Conservation (phyloP, 108 stramenopile species). For the Skeletonema potamos region DNA sequence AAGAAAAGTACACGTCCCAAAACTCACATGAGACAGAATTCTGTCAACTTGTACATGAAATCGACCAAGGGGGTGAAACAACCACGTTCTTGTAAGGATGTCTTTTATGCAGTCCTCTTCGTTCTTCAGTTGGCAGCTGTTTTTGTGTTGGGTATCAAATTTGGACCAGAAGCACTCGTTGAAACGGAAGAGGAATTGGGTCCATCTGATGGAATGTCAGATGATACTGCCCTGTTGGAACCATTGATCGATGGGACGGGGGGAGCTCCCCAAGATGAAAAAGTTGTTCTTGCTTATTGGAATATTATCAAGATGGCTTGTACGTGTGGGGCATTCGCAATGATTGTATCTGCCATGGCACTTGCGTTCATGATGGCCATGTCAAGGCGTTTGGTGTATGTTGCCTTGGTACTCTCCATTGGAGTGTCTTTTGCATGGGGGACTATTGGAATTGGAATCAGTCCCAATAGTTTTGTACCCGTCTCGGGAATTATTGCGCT, state of each 20-base stretch:
- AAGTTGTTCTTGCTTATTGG: slow-evolving; percentile 57
- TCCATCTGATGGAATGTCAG: slow-evolving; percentile 18
- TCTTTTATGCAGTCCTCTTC: slow-evolving; percentile 65
- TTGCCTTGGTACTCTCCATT: slow-evolving; percentile 70
- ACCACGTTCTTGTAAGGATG: slow-evolving; percentile 62
- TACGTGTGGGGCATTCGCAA: slow-evolving; percentile 69
- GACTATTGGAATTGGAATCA: slow-evolving; percentile 82
- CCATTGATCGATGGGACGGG: background rate
- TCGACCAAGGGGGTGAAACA: slow-evolving; percentile 66
- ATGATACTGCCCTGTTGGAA: slow-evolving; percentile 36
- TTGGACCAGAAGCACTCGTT: slow-evolving; percentile 61
- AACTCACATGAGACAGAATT: slow-evolving; percentile 74
- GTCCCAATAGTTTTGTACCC: slow-evolving; percentile 80
- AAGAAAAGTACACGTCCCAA: slow-evolving; percentile 24
- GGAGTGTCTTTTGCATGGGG: slow-evolving; percentile 83
- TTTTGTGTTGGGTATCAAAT: slow-evolving; percentile 53
- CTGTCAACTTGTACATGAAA: slow-evolving; percentile 80
- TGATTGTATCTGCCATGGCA: slow-evolving; percentile 57
- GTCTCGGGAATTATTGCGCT: slow-evolving; percentile 79
- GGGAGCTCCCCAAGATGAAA: slow-evolving; percentile 11
- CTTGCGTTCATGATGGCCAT: slow-evolving; percentile 73
- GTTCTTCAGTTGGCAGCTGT: slow-evolving; percentile 62
- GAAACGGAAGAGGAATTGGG: slow-evolving; percentile 13
- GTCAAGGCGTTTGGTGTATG: slow-evolving; percentile 68
- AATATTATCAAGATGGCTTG: slow-evolving; percentile 67